phyloP scores from a whole-genome alignment of 306 rosid species.

The Medicago arabica region DNA sequence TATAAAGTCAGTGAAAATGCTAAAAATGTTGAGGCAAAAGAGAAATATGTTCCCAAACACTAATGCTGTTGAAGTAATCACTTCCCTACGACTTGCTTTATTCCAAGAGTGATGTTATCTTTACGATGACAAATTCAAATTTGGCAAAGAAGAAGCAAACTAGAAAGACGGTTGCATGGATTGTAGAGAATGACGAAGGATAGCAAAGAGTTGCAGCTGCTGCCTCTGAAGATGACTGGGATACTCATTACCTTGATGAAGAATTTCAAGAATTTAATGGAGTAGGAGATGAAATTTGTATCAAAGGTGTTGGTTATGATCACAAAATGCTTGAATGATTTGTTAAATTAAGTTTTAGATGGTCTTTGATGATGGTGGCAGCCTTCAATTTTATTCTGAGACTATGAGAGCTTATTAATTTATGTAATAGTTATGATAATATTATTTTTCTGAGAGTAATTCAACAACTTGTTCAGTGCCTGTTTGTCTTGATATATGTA shows the following conservation, averaged over 20 bases:
- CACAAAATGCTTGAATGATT: neutral
- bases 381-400: no score
- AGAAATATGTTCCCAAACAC: conserved; percentile 63
- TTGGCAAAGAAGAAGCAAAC: neutral
- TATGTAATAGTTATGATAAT: no score
- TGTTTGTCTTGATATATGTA: no score
- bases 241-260: neutral
- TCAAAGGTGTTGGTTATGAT: neutral
- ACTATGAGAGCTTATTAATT: no score
- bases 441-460: no score
- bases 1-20: conserved; percentile 66
- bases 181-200: neutral
- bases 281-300: neutral
- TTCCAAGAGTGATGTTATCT: neutral
- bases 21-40: conserved; percentile 72
- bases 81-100: no score
- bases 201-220: no score
- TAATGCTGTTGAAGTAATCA: no score
- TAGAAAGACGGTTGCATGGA: neutral
- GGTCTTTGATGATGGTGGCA: neutral
- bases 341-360: neutral
- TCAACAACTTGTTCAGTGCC: no score
- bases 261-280: neutral
- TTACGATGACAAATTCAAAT: neutral
- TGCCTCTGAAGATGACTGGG: neutral